Percentiles rank a stretch among this genome's conserved stretches.
Conservation (phyloP, 1,284 basidiomycete species). For the Neolentinus lepideus region DNA sequence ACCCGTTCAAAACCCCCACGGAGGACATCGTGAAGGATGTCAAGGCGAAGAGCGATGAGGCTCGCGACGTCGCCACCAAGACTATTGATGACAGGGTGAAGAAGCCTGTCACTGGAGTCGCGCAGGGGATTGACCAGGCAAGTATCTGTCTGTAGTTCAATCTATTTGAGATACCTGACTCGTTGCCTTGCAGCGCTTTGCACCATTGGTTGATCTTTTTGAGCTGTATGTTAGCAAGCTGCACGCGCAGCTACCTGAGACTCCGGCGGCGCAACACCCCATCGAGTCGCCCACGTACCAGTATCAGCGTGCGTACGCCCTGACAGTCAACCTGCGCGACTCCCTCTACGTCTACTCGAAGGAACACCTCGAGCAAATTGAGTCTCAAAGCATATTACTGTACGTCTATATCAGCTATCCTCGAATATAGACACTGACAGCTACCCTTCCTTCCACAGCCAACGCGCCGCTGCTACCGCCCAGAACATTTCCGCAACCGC, state of each 20-base stretch:
- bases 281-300: slow-evolving; percentile 39
- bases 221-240: slow-evolving; percentile 52
- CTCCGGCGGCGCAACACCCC: slow-evolving; percentile 1
- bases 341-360: slow-evolving; percentile 58
- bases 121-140: slow-evolving; percentile 68
- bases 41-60: slow-evolving; percentile 47
- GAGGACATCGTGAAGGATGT: slow-evolving; percentile 62
- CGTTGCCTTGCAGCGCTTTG: slow-evolving; percentile 48
- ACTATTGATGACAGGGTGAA: slow-evolving; percentile 59
- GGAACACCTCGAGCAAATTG: slow-evolving; percentile 65
- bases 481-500: slow-evolving; percentile 49
- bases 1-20: slow-evolving; percentile 65
- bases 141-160: slow-evolving; percentile 16
- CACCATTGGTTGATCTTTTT: slow-evolving; percentile 67
- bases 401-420: slow-evolving; percentile 25
- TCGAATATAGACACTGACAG: slow-evolving; percentile 5
- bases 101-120: slow-evolving; percentile 55
- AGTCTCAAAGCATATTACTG: slow-evolving; percentile 60
- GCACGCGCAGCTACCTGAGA: slow-evolving; percentile 20
- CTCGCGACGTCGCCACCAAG: slow-evolving; percentile 51
- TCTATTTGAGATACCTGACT: too few species aligned
- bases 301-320: slow-evolving; percentile 62
- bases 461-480: slow-evolving; percentile 65
- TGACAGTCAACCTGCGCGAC: slow-evolving; percentile 56
- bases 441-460: slow-evolving; percentile 30